A percentile compares a stretch with the other conserved stretches of the same genome.
These are phyloP conservation scores for Spathaspora hagerdaliae DNA, from an alignment of 805 yeast species.

Conservation along the genomic window DNA sequence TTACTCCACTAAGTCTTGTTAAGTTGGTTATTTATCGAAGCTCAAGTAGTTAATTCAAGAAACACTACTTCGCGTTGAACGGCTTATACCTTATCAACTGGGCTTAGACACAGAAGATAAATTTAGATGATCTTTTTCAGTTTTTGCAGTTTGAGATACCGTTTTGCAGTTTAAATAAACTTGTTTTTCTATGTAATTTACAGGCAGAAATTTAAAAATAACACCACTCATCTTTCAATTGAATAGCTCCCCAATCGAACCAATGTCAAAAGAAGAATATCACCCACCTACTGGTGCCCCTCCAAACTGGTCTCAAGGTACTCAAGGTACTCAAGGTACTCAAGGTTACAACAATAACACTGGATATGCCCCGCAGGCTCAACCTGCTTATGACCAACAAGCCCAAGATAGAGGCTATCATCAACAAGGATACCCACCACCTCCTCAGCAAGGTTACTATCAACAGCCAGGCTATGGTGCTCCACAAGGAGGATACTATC, in stretches of 20 bases:
- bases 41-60: too few relatives aligned
- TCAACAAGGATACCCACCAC: slow-evolving; percentile 9
- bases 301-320: slow-evolving; percentile 18
- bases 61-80: too few relatives aligned
- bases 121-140: too few relatives aligned
- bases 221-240: background rate
- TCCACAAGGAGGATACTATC: slow-evolving; percentile 33
- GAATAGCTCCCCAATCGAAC: background rate
- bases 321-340: background rate
- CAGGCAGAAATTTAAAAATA: background rate
- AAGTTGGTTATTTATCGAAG: too few relatives aligned
- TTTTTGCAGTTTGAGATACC: background rate
- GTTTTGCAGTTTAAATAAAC: background rate
- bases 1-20: too few relatives aligned
- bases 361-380: slow-evolving; percentile 22
- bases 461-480: slow-evolving; percentile 6
- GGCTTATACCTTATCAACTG: too few relatives aligned
- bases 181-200: too few relatives aligned
- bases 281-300: slow-evolving; percentile 28
- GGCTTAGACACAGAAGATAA: too few relatives aligned
- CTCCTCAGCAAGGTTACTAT: slow-evolving; percentile 16
- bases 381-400: slow-evolving; percentile 14
- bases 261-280: slow-evolving; percentile 12
- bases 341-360: background rate
- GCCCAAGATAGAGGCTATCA: slow-evolving; percentile 20